phyloP scores from a whole-genome alignment of 75 land plant genomes.

The Picea glauca region DNA sequence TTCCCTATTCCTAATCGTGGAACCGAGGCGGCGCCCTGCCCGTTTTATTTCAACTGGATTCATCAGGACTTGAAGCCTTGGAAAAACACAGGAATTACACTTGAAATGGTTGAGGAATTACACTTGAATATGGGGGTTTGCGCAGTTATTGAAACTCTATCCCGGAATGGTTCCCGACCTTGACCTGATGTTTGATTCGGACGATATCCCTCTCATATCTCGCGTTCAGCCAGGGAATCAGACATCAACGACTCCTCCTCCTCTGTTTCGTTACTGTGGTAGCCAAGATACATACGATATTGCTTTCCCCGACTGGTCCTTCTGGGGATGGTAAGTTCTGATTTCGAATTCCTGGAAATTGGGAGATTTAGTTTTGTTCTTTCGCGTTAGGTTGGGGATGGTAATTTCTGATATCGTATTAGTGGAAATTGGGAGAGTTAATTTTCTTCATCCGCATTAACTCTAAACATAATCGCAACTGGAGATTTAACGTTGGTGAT shows the following conservation, averaged over 20 bases:
- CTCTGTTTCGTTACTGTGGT: slow-evolving; percentile 58
- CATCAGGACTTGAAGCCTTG: slow-evolving; percentile 45
- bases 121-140: slow-evolving; percentile 53
- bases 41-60: slow-evolving; percentile 34
- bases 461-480: no score
- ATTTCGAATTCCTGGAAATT: no score
- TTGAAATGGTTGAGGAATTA: slow-evolving; percentile 34
- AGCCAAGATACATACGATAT: slow-evolving; percentile 33
- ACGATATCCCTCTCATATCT: slow-evolving; percentile 36
- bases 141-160: slow-evolving; percentile 46
- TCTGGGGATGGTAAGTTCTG: slow-evolving; percentile 46
- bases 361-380: no score
- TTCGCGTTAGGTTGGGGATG: no score
- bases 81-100: slow-evolving; percentile 30
- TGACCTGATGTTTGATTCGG: slow-evolving; percentile 57
- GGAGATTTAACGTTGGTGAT: no score
- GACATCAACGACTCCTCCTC: slow-evolving; percentile 36
- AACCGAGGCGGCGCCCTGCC: slow-evolving; percentile 18
- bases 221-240: neutral
- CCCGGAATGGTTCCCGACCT: slow-evolving; percentile 61
- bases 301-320: slow-evolving; percentile 32
- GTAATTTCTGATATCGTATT: no score
- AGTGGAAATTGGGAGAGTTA: no score
- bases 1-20: neutral
- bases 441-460: no score